Percentiles rank a stretch among this genome's conserved stretches.
These are phyloP conservation scores for Moniliella sp. DNA, from an alignment of 1,284 basidiomycete genomes.

Conservation along the genomic window DNA sequence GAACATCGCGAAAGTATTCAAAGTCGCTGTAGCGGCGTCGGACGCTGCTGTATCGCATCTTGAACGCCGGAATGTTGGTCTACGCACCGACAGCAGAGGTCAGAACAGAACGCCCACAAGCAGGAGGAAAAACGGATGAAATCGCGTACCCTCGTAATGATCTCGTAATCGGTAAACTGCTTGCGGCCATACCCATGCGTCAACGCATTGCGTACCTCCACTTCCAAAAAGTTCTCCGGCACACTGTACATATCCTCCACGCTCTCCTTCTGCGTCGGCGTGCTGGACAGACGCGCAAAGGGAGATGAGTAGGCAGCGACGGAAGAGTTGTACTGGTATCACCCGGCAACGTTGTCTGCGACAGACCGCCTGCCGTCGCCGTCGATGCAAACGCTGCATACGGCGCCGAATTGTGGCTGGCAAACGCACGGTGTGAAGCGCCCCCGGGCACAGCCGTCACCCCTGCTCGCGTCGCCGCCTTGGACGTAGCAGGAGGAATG, in stretches of 20 bases:
- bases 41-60: constrained; percentile 77
- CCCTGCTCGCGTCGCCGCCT: too few relatives aligned
- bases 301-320: constrained; percentile 21
- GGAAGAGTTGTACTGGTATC: background rate
- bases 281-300: constrained; percentile 26
- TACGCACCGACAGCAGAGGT: constrained; percentile 36
- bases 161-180: constrained; percentile 98
- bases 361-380: too few relatives aligned
- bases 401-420: too few relatives aligned
- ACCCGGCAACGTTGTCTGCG: background rate
- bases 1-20: constrained; percentile 90
- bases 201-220: constrained; percentile 86
- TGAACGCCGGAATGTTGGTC: constrained; percentile 98
- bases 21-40: constrained; percentile 91
- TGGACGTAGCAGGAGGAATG: too few relatives aligned
- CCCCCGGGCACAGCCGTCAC: too few relatives aligned
- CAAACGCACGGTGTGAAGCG: too few relatives aligned
- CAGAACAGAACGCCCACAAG: too few relatives aligned
- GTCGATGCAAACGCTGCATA: too few relatives aligned
- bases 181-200: constrained; percentile 62
- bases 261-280: constrained; percentile 11
- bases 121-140: too few relatives aligned
- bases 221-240: constrained; percentile 77
- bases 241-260: constrained; percentile 84
- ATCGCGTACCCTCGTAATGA: constrained; percentile 65